Percentiles rank a stretch among this genome's conserved stretches.
Evolutionary conservation across 495 filamentous ascomycete species (phyloP).

Genomic region (Jackrogersella multiformis): DNA sequence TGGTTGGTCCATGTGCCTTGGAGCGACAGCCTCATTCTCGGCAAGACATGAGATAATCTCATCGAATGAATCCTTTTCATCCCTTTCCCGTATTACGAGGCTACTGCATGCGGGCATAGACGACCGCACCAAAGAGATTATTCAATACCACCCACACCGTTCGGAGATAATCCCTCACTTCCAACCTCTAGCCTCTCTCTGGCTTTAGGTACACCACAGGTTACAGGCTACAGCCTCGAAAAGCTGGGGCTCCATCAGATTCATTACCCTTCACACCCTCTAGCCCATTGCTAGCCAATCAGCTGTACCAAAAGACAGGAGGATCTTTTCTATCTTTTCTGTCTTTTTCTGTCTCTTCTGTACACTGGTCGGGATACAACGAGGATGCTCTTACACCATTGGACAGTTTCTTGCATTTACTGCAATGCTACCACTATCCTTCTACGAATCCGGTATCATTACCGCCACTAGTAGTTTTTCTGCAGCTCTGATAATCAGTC

Average conservation of each 20-base stretch:
- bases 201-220: no score
- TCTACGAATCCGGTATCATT: conserved; percentile 40
- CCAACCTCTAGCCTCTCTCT: no score
- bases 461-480: conserved; percentile 41
- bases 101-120: conserved; percentile 47
- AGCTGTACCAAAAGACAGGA: conserved; percentile 22
- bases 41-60: conserved; percentile 45
- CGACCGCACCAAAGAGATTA: conserved; percentile 43
- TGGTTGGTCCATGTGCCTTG: conserved; percentile 41
- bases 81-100: conserved; percentile 48
- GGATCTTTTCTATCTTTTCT: conserved; percentile 9
- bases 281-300: conserved; percentile 32
- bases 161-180: conserved; percentile 50
- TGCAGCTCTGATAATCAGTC: conserved; percentile 35
- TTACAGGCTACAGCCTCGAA: conserved; percentile 44
- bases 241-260: conserved; percentile 41
- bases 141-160: conserved; percentile 42
- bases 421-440: conserved; percentile 34
- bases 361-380: conserved; percentile 39
- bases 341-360: conserved; percentile 10
- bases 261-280: conserved; percentile 35
- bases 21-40: conserved; percentile 48
- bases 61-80: conserved; percentile 35
- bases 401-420: conserved; percentile 38
- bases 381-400: conserved; percentile 24